Percentiles rank a stretch among this genome's conserved stretches.
phyloP scores from a whole-genome alignment of 345 rosid genomes.

The Rhodomyrtus tomentosa region DNA sequence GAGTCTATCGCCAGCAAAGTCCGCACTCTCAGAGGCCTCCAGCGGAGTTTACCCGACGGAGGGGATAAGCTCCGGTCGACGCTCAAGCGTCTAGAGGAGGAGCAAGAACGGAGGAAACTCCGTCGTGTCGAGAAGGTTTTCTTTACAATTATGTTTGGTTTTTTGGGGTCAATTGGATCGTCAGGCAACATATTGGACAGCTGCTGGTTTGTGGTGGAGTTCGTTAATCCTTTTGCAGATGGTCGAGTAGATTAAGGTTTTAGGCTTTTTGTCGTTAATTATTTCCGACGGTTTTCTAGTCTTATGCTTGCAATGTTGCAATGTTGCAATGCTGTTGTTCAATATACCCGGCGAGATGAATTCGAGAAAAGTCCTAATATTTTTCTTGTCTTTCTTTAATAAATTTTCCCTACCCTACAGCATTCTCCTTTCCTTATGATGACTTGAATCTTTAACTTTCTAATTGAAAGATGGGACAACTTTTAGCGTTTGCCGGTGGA shows the following conservation, averaged over 20 bases:
- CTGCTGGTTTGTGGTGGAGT: background rate
- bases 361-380: background rate
- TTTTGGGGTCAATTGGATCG: background rate
- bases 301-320: background rate
- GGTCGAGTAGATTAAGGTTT: background rate
- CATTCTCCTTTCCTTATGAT: background rate
- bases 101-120: constrained; percentile 31
- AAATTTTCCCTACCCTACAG: background rate
- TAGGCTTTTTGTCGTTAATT: background rate
- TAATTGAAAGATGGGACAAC: background rate
- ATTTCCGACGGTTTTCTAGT: background rate
- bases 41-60: constrained; percentile 22
- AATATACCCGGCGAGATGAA: background rate
- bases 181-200: background rate
- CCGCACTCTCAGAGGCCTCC: background rate
- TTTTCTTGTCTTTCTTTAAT: background rate
- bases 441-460: background rate
- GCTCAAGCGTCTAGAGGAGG: constrained; percentile 28
- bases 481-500: background rate
- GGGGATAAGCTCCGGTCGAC: constrained; percentile 31
- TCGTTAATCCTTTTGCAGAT: background rate
- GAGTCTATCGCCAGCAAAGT: constrained; percentile 15
- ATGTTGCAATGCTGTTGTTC: background rate
- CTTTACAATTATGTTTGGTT: background rate
- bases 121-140: constrained; percentile 16